These are phyloP conservation scores for Skeletonema costatum DNA, from an alignment of 108 stramenopile genomes.

Conservation along the genomic window DNA sequence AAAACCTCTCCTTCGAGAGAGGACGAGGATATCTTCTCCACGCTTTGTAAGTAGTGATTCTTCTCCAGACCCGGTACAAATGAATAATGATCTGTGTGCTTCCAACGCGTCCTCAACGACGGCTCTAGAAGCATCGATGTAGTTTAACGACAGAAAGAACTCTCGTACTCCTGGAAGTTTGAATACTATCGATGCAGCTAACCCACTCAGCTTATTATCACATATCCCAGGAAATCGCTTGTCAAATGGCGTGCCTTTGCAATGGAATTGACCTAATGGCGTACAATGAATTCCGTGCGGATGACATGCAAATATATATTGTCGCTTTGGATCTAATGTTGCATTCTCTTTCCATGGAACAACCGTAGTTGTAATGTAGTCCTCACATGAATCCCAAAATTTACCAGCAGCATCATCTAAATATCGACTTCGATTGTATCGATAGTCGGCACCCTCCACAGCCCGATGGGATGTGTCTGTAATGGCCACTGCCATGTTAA, in stretches of 20 bases:
- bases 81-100: conserved; percentile 20
- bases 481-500: conserved; percentile 4
- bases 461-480: conserved; percentile 3
- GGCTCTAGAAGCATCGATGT: conserved; percentile 61
- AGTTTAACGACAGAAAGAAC: conserved; percentile 48
- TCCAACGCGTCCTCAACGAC: conserved; percentile 49
- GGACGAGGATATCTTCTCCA: conserved; percentile 42
- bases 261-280: conserved; percentile 23
- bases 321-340: conserved; percentile 10
- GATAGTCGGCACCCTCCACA: conserved; percentile 6
- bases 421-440: neutral
- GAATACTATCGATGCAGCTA: conserved; percentile 72
- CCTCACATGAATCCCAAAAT: conserved; percentile 18
- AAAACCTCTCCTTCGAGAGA: conserved; percentile 52
- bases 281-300: conserved; percentile 63
- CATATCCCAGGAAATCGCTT: conserved; percentile 39
- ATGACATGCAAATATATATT: conserved; percentile 58
- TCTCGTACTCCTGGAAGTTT: conserved; percentile 66
- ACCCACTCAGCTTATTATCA: conserved; percentile 32
- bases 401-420: neutral
- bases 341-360: conserved; percentile 31
- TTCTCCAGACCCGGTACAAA: conserved; percentile 50
- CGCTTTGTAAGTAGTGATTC: conserved; percentile 37
- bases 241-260: conserved; percentile 36
- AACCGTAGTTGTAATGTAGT: conserved; percentile 25